Conservation (phyloP, 768 basidiomycete species). For the Pleurotus ostreatus region DNA sequence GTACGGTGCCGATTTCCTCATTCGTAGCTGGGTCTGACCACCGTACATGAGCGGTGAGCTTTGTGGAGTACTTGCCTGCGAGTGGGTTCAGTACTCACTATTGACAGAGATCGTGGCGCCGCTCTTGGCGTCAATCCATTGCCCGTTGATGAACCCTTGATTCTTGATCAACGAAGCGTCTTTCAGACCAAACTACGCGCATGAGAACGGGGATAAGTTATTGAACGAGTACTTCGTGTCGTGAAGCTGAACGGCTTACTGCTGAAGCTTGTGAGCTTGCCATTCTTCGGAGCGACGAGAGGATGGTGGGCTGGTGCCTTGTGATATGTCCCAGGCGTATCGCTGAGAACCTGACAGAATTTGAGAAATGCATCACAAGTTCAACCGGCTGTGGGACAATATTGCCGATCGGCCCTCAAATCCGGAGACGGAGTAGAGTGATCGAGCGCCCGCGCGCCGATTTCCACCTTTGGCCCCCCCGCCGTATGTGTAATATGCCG, state of each 20-base stretch:
- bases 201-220: background rate
- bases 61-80: background rate
- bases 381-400: too few species aligned
- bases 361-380: background rate
- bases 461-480: too few species aligned
- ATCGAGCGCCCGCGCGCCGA: too few species aligned
- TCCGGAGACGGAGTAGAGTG: too few species aligned
- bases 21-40: conserved; percentile 81
- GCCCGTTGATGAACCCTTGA: conserved; percentile 77
- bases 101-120: conserved; percentile 70
- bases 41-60: background rate
- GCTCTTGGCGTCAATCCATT: conserved; percentile 80
- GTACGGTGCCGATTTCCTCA: conserved; percentile 77
- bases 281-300: conserved; percentile 36
- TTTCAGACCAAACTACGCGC: conserved; percentile 63
- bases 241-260: conserved; percentile 2
- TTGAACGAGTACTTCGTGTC: background rate
- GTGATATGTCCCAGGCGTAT: background rate
- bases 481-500: too few species aligned
- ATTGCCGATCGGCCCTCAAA: too few species aligned
- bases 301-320: background rate
- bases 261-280: conserved; percentile 45
- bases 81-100: conserved; percentile 46
- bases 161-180: conserved; percentile 73
- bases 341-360: conserved; percentile 1